These are phyloP conservation scores for Ganoderma multipileum DNA, from an alignment of 1,284 basidiomycete species.

Conservation along the genomic window DNA sequence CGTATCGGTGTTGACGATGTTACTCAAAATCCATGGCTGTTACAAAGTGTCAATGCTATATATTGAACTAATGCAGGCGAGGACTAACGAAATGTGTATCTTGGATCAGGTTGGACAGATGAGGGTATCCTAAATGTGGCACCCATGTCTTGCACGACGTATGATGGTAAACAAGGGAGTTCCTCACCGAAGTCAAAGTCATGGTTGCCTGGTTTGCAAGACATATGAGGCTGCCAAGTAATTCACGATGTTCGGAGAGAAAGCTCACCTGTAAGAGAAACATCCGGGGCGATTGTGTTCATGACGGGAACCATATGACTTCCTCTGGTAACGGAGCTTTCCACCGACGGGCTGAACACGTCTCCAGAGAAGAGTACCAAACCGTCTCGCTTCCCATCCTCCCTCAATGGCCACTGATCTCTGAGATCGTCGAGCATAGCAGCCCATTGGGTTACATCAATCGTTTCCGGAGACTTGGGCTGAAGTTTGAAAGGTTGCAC, in stretches of 20 bases:
- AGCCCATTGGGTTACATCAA: slow-evolving; percentile 81
- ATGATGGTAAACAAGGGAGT: neutral
- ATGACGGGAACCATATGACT: slow-evolving; percentile 93
- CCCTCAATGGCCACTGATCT: slow-evolving; percentile 53
- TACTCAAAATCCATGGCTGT: slow-evolving; percentile 80
- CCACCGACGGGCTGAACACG: slow-evolving; percentile 85
- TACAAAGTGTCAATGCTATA: slow-evolving; percentile 12
- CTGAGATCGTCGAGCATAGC: slow-evolving; percentile 67
- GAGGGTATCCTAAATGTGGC: slow-evolving; percentile 70
- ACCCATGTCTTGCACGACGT: slow-evolving; percentile 7
- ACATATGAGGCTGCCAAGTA: neutral
- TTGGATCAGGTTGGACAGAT: slow-evolving; percentile 76
- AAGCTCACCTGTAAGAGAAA: slow-evolving; percentile 65
- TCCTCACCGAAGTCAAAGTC: slow-evolving; percentile 77
- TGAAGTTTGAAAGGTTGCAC: slow-evolving; percentile 73
- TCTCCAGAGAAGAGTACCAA: slow-evolving; percentile 90
- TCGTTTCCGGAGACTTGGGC: slow-evolving; percentile 58
- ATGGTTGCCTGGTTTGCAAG: slow-evolving; percentile 68
- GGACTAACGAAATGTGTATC: slow-evolving; percentile 72
- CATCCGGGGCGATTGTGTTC: slow-evolving; percentile 75
- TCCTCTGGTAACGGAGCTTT: slow-evolving; percentile 88
- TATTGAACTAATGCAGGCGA: neutral
- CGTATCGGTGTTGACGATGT: slow-evolving; percentile 73
- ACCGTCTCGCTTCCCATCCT: slow-evolving; percentile 69
- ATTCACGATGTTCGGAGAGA: neutral